Evolutionary conservation across 176 grass and related monocot species (phyloP).

Genomic region (Triticum turgidum): DNA sequence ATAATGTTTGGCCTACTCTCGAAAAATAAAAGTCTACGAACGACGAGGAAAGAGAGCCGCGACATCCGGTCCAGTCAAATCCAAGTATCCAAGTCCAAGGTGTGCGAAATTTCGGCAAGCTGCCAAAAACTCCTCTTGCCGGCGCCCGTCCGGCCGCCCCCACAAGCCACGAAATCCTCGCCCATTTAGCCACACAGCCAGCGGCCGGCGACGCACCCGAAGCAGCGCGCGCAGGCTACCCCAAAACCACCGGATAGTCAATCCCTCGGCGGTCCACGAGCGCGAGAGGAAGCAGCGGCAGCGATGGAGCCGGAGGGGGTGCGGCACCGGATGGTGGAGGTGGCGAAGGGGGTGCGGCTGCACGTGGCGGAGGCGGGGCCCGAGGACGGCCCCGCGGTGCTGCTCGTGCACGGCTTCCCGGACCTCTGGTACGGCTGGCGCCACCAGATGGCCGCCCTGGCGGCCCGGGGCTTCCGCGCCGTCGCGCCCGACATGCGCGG

Average conservation of each 20-base stretch:
- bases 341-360: constrained; percentile 49
- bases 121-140: not conserved
- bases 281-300: not conserved
- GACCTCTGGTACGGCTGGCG: constrained; percentile 93
- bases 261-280: not conserved
- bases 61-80: not conserved
- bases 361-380: constrained; percentile 76
- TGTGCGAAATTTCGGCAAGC: not conserved
- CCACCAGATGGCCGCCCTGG: constrained; percentile 67
- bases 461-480: constrained; percentile 56
- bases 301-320: constrained; percentile 39
- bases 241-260: not conserved
- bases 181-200: not conserved
- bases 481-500: constrained; percentile 77
- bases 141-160: not conserved
- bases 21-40: not conserved
- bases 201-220: not conserved
- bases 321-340: constrained; percentile 57
- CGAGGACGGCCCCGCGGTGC: constrained; percentile 34
- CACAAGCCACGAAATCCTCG: not conserved
- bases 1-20: too few species aligned
- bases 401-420: constrained; percentile 81
- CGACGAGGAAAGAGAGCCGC: not conserved
- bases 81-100: not conserved
- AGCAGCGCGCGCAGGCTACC: not conserved